Percentiles rank a stretch among this genome's conserved stretches.
Evolutionary conservation across 2,329 filamentous ascomycete species (phyloP).

Genomic region (Pyrenophora tritici-repentis): DNA sequence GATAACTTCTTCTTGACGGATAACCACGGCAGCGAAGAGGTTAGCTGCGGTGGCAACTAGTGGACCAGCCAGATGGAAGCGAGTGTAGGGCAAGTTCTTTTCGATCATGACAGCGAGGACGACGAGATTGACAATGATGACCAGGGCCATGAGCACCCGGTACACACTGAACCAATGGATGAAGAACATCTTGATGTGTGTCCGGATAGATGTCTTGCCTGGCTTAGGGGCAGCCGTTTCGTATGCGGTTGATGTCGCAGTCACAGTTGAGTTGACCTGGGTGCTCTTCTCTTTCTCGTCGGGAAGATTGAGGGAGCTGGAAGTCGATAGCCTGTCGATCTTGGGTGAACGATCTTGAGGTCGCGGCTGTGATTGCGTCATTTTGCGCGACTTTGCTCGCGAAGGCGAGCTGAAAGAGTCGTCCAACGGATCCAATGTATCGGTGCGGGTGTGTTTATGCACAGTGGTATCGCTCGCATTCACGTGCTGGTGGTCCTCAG

Average conservation of each 20-base stretch:
- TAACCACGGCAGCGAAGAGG: conserved; percentile 35
- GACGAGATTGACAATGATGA: conserved; percentile 15
- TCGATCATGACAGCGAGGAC: neutral
- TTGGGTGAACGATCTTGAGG: no score
- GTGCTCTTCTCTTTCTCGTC: neutral
- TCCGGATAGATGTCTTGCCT: neutral
- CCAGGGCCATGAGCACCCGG: conserved; percentile 17
- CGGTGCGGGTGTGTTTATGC: neutral
- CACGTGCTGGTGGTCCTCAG: neutral
- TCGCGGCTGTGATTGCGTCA: no score
- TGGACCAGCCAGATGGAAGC: neutral
- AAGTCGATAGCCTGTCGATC: no score
- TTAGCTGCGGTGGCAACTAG: conserved; percentile 44
- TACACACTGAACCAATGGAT: conserved; percentile 28
- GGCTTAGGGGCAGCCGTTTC: neutral
- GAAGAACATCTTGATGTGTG: conserved; percentile 3
- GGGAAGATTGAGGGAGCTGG: neutral
- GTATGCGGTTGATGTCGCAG: neutral
- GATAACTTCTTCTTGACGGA: conserved; percentile 43
- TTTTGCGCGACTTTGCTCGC: no score
- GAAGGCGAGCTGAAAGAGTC: neutral
- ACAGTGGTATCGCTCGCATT: neutral
- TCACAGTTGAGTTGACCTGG: neutral
- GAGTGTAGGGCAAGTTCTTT: neutral
- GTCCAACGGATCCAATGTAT: neutral